Evolutionary conservation across 495 filamentous ascomycete genomes (phyloP).

Genomic region (Neurospora sp.): DNA sequence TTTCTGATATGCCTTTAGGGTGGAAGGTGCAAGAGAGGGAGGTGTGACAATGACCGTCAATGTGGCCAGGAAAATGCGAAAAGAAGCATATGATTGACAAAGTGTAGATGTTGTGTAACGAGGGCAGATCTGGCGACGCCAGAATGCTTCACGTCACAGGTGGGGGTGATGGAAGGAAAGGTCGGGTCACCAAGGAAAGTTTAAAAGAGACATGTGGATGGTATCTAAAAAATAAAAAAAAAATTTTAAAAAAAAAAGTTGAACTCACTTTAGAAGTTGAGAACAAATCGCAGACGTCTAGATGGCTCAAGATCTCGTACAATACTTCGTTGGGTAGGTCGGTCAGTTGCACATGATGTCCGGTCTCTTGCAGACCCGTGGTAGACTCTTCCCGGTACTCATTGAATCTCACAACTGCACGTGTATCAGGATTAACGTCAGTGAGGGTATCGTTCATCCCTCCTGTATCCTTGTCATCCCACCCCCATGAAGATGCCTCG

Average conservation of each 20-base stretch:
- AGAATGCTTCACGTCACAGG: background rate
- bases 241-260: background rate
- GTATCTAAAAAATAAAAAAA: constrained; percentile 1
- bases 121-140: background rate
- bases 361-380: background rate
- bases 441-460: background rate
- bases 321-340: constrained; percentile 47
- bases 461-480: background rate
- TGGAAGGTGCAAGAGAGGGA: background rate
- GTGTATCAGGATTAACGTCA: too few species aligned
- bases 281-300: constrained; percentile 50
- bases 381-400: background rate
- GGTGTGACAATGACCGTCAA: background rate
- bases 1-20: background rate
- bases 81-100: background rate
- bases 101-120: background rate
- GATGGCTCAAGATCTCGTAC: constrained; percentile 40
- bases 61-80: background rate
- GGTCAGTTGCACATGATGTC: constrained; percentile 4
- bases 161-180: constrained; percentile 10
- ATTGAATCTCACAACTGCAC: background rate
- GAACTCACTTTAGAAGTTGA: constrained; percentile 42
- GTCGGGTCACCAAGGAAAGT: background rate
- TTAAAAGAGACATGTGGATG: background rate
- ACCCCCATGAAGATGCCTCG: background rate